Evolutionary conservation across 2,329 filamentous ascomycete genomes (phyloP).

Genomic region (Fusarium mangiferae): DNA sequence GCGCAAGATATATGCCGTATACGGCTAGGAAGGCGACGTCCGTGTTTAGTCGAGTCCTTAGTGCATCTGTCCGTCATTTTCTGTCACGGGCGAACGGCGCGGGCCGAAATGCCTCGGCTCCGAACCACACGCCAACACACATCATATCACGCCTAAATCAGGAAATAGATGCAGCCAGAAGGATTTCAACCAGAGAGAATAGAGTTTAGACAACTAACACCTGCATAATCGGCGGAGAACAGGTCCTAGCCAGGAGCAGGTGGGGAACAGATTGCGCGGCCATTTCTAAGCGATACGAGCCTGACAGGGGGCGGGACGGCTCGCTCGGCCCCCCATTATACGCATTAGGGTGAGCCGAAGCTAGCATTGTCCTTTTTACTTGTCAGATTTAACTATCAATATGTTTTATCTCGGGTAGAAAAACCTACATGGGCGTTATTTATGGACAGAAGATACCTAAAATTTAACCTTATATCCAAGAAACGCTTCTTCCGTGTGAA

Average conservation of each 20-base stretch:
- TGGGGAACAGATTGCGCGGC: background rate
- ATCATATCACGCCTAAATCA: background rate
- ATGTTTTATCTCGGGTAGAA: rapidly evolving
- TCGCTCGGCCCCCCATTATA: background rate
- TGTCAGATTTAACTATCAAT: no score
- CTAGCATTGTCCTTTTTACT: background rate
- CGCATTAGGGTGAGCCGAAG: background rate
- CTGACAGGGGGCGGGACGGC: background rate
- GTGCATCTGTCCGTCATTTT: background rate
- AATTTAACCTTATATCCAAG: rapidly evolving
- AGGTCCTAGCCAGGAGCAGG: background rate
- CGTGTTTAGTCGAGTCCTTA: background rate
- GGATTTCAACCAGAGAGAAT: background rate
- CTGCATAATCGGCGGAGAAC: background rate
- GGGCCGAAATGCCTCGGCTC: background rate
- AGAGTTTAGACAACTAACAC: background rate
- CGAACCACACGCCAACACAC: background rate
- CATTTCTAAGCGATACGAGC: background rate
- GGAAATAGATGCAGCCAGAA: background rate
- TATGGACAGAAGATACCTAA: background rate
- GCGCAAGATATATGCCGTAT: no score
- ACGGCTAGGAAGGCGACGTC: no score
- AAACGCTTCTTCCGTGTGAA: background rate
- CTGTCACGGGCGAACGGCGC: background rate
- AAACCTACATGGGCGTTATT: background rate